These are phyloP conservation scores for Fusarium sp. DNA, from an alignment of 2,329 filamentous ascomycete genomes.

Conservation along the genomic window DNA sequence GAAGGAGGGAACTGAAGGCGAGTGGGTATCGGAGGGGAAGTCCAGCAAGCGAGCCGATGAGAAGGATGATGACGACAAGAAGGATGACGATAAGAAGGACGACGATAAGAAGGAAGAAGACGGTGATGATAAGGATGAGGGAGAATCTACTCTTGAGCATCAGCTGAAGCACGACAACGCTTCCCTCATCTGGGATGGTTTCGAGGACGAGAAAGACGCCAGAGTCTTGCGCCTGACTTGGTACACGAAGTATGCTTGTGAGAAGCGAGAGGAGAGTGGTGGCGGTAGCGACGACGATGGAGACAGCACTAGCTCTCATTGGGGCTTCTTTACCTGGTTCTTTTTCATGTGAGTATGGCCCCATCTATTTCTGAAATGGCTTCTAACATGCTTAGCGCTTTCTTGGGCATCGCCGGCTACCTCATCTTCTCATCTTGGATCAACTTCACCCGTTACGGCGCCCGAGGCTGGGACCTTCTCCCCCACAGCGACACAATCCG, in stretches of 20 bases:
- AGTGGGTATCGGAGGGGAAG: conserved; percentile 69
- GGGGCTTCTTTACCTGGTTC: conserved; percentile 99
- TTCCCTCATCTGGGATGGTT: conserved; percentile 82
- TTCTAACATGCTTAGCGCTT: conserved; percentile 70
- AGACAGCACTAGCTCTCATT: conserved; percentile 67
- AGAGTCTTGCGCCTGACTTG: conserved; percentile 81
- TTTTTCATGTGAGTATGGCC: conserved; percentile 81
- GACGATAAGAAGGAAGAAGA: conserved; percentile 56
- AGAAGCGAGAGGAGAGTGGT: conserved; percentile 63
- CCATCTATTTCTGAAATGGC: background rate
- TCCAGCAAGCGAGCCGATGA: conserved; percentile 57
- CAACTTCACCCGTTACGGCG: conserved; percentile 97
- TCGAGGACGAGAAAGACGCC: conserved; percentile 69
- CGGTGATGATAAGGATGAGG: conserved; percentile 54
- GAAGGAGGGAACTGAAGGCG: conserved; percentile 79
- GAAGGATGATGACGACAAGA: conserved; percentile 45
- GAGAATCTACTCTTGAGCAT: conserved; percentile 60
- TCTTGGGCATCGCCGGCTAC: conserved; percentile 87
- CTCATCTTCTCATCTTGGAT: conserved; percentile 99
- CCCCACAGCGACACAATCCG: conserved; percentile 93
- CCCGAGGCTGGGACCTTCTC: conserved; percentile 92
- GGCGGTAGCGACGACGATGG: conserved; percentile 54
- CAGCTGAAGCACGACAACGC: conserved; percentile 68
- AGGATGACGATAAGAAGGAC: conserved; percentile 54
- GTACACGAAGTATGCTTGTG: conserved; percentile 89